A percentile compares a stretch with the other conserved stretches of the same genome.
Conservation (phyloP, 352 stramenopile genomes). For the Pythium brassicae region DNA sequence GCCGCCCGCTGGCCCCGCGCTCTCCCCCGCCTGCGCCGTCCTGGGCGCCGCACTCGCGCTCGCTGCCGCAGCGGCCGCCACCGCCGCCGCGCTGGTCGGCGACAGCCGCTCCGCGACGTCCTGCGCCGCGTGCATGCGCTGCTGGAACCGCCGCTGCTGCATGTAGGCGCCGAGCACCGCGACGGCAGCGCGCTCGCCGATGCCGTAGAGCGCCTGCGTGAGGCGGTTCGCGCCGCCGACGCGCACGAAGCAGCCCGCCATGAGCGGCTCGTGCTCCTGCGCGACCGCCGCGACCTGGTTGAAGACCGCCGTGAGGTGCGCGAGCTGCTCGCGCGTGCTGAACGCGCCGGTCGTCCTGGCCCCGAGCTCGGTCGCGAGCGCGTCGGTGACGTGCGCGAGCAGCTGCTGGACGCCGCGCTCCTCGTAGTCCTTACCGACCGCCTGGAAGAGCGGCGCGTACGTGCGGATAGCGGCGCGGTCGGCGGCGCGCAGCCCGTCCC, state of each 20-base stretch:
- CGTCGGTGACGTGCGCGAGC: constrained; percentile 35
- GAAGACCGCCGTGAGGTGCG: constrained; percentile 69
- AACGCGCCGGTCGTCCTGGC: constrained; percentile 40
- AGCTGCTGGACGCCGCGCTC: constrained; percentile 57
- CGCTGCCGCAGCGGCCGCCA: neutral
- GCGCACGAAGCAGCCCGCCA: constrained; percentile 44
- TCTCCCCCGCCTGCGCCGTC: constrained; percentile 4
- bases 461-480: constrained; percentile 46
- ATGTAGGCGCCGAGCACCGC: constrained; percentile 71
- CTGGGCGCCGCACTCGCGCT: neutral
- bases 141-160: constrained; percentile 62
- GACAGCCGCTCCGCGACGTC: constrained; percentile 5
- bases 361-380: constrained; percentile 30
- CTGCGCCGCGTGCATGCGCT: constrained; percentile 43
- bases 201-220: constrained; percentile 44
- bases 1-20: constrained; percentile 4
- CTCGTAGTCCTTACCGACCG: constrained; percentile 63
- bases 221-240: constrained; percentile 52
- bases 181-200: constrained; percentile 54
- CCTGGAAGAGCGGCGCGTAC: constrained; percentile 77
- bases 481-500: constrained; percentile 36
- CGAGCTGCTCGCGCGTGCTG: constrained; percentile 73
- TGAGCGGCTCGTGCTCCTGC: constrained; percentile 57
- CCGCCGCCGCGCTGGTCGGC: neutral
- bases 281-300: constrained; percentile 65